Evolutionary conservation across 2,329 filamentous ascomycete genomes (phyloP).

Genomic region (Aspergillus sergii): DNA sequence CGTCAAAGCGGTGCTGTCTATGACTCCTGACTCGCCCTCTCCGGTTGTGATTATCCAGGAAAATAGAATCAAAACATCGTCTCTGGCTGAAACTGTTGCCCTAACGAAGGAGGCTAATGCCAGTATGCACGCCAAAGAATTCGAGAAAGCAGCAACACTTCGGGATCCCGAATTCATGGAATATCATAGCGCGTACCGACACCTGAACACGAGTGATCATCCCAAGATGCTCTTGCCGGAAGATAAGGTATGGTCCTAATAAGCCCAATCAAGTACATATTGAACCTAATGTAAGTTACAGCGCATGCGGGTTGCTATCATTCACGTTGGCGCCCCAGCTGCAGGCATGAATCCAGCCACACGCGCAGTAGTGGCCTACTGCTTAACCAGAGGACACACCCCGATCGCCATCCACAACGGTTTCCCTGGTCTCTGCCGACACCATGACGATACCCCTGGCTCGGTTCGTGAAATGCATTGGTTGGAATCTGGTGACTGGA

Average conservation of each 20-base stretch:
- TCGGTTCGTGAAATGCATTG: constrained; percentile 85
- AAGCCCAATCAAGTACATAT: too few species aligned
- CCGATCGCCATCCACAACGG: constrained; percentile 94
- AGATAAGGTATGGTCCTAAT: constrained; percentile 61
- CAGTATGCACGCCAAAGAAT: constrained; percentile 83
- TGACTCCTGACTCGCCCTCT: constrained; percentile 84
- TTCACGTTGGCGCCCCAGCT: constrained; percentile 94
- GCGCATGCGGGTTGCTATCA: constrained; percentile 91
- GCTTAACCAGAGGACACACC: constrained; percentile 86
- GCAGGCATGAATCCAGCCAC: constrained; percentile 98
- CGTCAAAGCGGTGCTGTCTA: constrained; percentile 86
- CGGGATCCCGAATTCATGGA: constrained; percentile 92
- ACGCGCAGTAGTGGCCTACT: constrained; percentile 90
- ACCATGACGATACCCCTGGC: constrained; percentile 82
- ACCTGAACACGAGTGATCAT: constrained; percentile 80
- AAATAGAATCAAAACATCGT: constrained; percentile 93
- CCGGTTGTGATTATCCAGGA: constrained; percentile 96
- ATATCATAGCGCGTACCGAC: constrained; percentile 85
- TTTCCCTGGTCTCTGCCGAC: constrained; percentile 88
- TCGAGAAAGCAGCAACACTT: constrained; percentile 81
- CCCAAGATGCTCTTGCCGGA: constrained; percentile 68
- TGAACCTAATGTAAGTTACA: constrained; percentile 43
- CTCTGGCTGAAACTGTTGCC: constrained; percentile 83
- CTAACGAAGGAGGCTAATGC: constrained; percentile 82
- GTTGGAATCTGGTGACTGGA: constrained; percentile 94